Percentiles rank a stretch among this genome's conserved stretches.
phyloP scores from a whole-genome alignment of 805 yeast genomes.

The Yarrowia sp. region DNA sequence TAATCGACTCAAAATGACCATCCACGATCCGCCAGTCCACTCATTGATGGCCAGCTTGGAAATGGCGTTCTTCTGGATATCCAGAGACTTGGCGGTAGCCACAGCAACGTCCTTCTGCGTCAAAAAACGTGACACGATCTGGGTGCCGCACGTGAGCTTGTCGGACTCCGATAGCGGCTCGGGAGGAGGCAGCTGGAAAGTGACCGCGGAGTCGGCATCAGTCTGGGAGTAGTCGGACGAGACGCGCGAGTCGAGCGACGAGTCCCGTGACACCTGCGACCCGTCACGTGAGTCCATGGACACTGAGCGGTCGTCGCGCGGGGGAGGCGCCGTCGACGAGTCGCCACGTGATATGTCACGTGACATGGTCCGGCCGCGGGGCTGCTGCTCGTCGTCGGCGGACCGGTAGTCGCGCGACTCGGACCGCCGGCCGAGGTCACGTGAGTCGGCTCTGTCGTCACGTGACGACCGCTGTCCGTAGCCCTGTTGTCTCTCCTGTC shows the following conservation, averaged over 20 bases:
- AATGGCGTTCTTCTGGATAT: constrained; percentile 41
- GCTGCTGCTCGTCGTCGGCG: neutral
- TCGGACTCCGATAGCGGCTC: constrained; percentile 42
- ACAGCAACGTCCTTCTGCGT: constrained; percentile 40
- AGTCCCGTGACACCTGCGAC: constrained; percentile 7
- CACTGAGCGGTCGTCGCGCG: constrained; percentile 1
- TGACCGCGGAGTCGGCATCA: constrained; percentile 49
- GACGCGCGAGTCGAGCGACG: constrained; percentile 1
- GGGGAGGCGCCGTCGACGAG: no score
- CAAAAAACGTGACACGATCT: constrained; percentile 43
- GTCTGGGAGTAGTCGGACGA: constrained; percentile 6
- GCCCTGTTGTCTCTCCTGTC: neutral
- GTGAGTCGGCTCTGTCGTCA: constrained; percentile 26
- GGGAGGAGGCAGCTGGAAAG: constrained; percentile 66
- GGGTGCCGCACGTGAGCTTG: constrained; percentile 39
- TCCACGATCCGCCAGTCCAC: constrained; percentile 78
- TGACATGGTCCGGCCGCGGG: neutral
- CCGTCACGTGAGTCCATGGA: constrained; percentile 10
- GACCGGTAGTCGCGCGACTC: neutral
- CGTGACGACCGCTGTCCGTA: no score
- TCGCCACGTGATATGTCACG: neutral
- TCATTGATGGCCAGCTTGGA: constrained; percentile 53
- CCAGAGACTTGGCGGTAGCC: constrained; percentile 37
- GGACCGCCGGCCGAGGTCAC: neutral
- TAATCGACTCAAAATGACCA: constrained; percentile 72